Conservation (phyloP, 177 flowering plant species). For the Vitis hybrid region DNA sequence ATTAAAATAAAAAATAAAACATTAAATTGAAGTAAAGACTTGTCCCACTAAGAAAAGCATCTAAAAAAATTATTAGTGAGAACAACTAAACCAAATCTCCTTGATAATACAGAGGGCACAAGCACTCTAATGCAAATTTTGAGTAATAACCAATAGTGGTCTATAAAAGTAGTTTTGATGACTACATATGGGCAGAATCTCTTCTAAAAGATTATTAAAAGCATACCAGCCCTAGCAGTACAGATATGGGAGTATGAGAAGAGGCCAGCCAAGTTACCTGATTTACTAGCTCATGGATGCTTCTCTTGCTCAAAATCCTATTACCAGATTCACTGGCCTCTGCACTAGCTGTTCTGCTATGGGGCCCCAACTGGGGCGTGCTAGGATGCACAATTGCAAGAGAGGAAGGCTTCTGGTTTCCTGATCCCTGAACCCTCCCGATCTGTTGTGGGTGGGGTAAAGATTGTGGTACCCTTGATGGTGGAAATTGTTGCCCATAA, state of each 20-base stretch:
- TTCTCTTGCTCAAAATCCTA: slow-evolving; percentile 79
- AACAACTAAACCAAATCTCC: background rate
- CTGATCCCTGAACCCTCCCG: slow-evolving; percentile 44
- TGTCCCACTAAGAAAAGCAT: too few species aligned
- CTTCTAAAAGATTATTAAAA: too few species aligned
- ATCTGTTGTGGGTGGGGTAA: slow-evolving; percentile 51
- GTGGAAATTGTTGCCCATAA: slow-evolving; percentile 44
- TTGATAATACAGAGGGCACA: background rate
- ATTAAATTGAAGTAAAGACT: too few species aligned
- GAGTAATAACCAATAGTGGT: background rate
- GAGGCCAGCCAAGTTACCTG: slow-evolving; percentile 48
- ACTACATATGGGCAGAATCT: too few species aligned
- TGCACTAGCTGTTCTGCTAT: slow-evolving; percentile 23
- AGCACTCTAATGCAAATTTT: too few species aligned
- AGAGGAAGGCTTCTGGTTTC: slow-evolving; percentile 53
- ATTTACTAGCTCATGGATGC: slow-evolving; percentile 75
- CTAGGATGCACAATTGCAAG: slow-evolving; percentile 34
- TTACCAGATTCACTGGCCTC: slow-evolving; percentile 55
- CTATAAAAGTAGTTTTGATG: background rate
- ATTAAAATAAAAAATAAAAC: too few species aligned
- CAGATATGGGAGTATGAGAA: background rate
- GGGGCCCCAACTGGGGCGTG: slow-evolving; percentile 31
- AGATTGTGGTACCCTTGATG: slow-evolving; percentile 49
- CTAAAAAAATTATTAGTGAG: background rate
- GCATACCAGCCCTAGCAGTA: background rate